These are phyloP conservation scores for Fonsecaea nubica DNA, from an alignment of 2,329 filamentous ascomycete species.

Conservation along the genomic window DNA sequence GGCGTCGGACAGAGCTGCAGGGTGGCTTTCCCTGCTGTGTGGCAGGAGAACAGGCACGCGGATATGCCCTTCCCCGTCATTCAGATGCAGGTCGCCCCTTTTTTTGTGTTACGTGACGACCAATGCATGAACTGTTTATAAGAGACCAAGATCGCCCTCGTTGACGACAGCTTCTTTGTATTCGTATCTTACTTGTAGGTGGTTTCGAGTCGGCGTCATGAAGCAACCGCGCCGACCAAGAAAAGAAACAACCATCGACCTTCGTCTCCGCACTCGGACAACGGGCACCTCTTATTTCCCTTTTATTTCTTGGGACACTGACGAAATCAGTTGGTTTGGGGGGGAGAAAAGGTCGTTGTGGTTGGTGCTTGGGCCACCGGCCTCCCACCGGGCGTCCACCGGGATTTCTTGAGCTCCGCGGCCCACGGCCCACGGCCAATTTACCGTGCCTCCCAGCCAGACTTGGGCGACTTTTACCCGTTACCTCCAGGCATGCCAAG, in stretches of 20 bases:
- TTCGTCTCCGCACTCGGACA: not conserved
- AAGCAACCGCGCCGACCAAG: no score
- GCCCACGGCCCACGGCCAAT: no score
- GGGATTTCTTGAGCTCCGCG: not conserved
- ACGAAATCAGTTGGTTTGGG: not conserved
- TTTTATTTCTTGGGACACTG: not conserved
- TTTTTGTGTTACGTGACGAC: no score
- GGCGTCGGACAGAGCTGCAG: no score
- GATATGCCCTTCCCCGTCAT: not conserved
- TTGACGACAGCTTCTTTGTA: no score
- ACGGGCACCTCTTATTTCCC: not conserved
- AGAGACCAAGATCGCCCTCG: not conserved
- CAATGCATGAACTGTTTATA: not conserved
- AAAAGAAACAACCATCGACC: no score
- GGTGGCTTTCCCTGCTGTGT: no score
- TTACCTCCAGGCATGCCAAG: not conserved
- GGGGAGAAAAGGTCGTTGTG: not conserved
- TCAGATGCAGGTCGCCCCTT: no score
- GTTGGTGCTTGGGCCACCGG: not conserved
- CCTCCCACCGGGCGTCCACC: slow-evolving; percentile 1
- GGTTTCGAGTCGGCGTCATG: no score
- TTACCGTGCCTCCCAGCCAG: no score
- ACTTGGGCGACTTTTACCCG: no score
- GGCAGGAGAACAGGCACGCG: not conserved
- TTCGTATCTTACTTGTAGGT: no score